phyloP scores from a whole-genome alignment of 208 protist genomes.

The Trypanosoma cruzi region DNA sequence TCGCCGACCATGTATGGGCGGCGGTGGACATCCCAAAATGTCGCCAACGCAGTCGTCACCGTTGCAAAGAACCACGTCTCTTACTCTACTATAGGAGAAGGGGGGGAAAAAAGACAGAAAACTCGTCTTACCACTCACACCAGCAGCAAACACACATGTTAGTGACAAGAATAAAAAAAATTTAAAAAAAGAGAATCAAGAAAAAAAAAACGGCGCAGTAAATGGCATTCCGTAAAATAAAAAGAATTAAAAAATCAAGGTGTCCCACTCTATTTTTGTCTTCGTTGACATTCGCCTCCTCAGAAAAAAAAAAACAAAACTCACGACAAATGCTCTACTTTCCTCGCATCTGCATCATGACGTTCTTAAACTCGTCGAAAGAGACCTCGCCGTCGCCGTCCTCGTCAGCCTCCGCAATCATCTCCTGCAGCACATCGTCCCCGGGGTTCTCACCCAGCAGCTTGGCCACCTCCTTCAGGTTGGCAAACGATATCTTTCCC shows the following conservation, averaged over 20 bases:
- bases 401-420: slow-evolving; percentile 97
- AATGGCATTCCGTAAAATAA: not conserved
- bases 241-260: not conserved
- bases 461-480: slow-evolving; percentile 96
- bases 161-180: not conserved
- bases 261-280: not conserved
- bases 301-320: not conserved
- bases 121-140: not conserved
- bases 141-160: not conserved
- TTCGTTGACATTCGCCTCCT: not conserved
- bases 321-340: slow-evolving; percentile 49
- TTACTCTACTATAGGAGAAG: not conserved
- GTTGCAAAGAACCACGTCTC: not conserved
- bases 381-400: slow-evolving; percentile 96
- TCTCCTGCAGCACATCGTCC: slow-evolving; percentile 97
- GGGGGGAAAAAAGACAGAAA: not conserved
- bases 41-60: not conserved
- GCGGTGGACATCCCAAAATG: not conserved
- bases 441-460: slow-evolving; percentile 96
- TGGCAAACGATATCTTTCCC: slow-evolving; percentile 96
- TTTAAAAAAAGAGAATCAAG: not conserved
- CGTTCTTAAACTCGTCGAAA: slow-evolving; percentile 96
- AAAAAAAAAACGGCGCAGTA: not conserved
- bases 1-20: slow-evolving; percentile 2
- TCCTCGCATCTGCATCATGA: slow-evolving; percentile 93